Evolutionary conservation across 352 stramenopile species (phyloP).

Genomic region (Phytophthora podocarpi): DNA sequence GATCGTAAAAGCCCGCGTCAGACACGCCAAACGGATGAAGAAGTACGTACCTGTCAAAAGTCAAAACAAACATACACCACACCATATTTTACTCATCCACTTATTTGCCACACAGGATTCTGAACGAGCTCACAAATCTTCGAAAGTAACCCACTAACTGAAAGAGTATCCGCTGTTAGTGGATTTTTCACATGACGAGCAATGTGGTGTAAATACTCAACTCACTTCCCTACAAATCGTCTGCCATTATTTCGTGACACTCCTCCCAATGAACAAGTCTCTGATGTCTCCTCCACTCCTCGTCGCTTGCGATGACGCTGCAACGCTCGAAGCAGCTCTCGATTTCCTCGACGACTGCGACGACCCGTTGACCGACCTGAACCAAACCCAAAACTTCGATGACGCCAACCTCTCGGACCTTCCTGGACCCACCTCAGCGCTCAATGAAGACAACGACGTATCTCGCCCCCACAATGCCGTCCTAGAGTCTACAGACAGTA

Average conservation of each 20-base stretch:
- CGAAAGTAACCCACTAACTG: not conserved
- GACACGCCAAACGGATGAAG: constrained; percentile 4
- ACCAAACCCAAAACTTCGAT: constrained; percentile 9
- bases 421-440: constrained; percentile 1
- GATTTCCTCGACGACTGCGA: constrained; percentile 22
- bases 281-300: not conserved
- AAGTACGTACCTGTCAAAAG: not conserved
- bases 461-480: not conserved
- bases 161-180: not conserved
- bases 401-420: constrained; percentile 3
- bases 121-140: not conserved
- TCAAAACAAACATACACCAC: too few relatives aligned
- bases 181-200: not conserved
- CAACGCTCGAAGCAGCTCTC: constrained; percentile 21
- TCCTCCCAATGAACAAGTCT: constrained; percentile 4
- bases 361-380: not conserved
- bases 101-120: not conserved
- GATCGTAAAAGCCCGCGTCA: not conserved
- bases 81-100: too few relatives aligned
- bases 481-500: not conserved
- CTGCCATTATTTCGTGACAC: constrained; percentile 2
- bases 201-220: not conserved
- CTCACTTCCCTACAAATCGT: not conserved
- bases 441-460: not conserved
- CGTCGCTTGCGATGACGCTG: constrained; percentile 18